Evolutionary conservation across 2,329 filamentous ascomycete genomes (phyloP), one percentile per base, ranked within the genome.

Genomic region (Fusarium sulawesiense): DNA sequence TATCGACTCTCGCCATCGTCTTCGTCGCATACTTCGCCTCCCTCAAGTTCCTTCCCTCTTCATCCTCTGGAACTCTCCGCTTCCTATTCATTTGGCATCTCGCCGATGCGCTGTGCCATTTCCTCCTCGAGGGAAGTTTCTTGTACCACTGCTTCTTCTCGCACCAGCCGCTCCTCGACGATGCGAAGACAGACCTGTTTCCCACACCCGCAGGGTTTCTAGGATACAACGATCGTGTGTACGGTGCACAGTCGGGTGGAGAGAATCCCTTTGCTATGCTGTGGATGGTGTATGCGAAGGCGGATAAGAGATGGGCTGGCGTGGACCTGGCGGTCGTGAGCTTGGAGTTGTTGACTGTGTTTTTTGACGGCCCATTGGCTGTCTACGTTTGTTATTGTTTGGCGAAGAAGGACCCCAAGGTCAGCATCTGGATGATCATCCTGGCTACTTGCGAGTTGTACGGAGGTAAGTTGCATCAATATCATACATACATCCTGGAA

Each of bases 41-140:
- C 12, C 81, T 81, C 30, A 73, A 68, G 50, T 80, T 82, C 23
- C 81, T 88, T 23, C 78, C 90, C 6, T 77, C 81, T 20, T 76
- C 83, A 2, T 83, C 89, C 13, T 81, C 87, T 2, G 78, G 82
- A 40, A 87, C 89, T 54, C 85, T 86, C 59, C 93, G 94, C 66
- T 83, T 92, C 77, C 89, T 98, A 70, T 97, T 97, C 86, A 88
- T 97, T 81, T 98, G 95, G 95, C 94, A 98, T 83, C 87, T 93
- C 40, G 97, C 97, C 82, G 94, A 98, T 80, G 93, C 93, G 32
- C 87, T 98, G 45, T 95, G 94, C 76, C 96, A 99, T 83, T 89
- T 97, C 80, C 85, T 93, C 78, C 92, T 98, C 78, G 95, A 98
- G 83, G 94, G 93, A 56, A 91, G 89, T 76, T 98, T 93, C 81